phyloP scores from a whole-genome alignment of 257 asterid genomes.

The Solanum medicagineum region DNA sequence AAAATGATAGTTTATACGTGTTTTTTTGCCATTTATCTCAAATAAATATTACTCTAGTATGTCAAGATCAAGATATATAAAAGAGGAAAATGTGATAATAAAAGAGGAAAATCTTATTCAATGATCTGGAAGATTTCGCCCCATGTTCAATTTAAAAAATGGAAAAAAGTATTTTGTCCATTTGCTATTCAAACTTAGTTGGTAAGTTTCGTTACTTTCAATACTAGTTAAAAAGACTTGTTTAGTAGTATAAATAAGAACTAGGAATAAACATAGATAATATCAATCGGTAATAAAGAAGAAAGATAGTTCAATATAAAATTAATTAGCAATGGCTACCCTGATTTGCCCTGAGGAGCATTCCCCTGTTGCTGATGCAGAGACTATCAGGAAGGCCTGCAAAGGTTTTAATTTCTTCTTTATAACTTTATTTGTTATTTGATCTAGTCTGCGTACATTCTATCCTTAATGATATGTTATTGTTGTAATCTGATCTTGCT shows the following conservation, averaged over 20 bases:
- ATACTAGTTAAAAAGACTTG: neutral
- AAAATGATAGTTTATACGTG: too few relatives aligned
- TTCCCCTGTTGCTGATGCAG: conserved; percentile 78
- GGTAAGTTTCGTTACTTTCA: conserved; percentile 25
- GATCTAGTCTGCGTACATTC: too few relatives aligned
- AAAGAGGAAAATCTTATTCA: neutral
- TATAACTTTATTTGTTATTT: neutral
- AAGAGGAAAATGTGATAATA: neutral
- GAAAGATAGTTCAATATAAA: neutral
- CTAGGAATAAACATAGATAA: neutral
- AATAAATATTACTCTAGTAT: neutral
- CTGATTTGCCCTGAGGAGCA: conserved; percentile 49
- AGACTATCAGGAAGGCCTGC: conserved; percentile 60
- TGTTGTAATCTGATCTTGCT: neutral
- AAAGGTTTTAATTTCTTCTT: conserved; percentile 28
- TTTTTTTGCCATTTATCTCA: too few relatives aligned
- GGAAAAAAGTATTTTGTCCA: neutral
- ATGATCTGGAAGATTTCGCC: neutral
- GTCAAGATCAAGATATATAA: neutral
- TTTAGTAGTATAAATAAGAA: neutral
- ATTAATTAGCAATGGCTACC: conserved; percentile 33
- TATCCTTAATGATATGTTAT: too few relatives aligned
- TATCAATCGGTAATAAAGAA: neutral
- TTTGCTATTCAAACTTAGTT: neutral
- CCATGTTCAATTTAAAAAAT: neutral